A percentile compares a stretch with the other conserved stretches of the same genome.
phyloP scores from a whole-genome alignment of 1,284 basidiomycete species.

The Porogramme epimiltina region DNA sequence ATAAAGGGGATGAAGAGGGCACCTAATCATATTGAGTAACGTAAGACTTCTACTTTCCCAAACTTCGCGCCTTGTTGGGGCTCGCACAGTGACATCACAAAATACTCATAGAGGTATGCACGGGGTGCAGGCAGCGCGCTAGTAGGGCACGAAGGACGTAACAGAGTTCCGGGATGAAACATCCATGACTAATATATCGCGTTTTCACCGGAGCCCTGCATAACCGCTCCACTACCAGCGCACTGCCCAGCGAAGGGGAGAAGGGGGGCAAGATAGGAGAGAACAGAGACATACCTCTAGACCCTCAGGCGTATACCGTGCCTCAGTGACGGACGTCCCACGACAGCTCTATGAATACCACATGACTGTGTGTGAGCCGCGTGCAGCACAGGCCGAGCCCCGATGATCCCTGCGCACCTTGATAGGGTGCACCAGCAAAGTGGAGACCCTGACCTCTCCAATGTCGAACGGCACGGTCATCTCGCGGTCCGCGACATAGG shows the following conservation, averaged over 20 bases:
- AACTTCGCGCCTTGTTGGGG: too few species aligned
- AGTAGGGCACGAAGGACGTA: not conserved
- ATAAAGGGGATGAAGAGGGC: too few species aligned
- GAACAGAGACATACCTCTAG: slow-evolving; percentile 53
- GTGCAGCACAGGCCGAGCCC: slow-evolving; percentile 19
- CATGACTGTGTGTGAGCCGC: not conserved
- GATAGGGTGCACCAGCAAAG: slow-evolving; percentile 68
- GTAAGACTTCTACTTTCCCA: too few species aligned
- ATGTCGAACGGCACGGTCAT: slow-evolving; percentile 21
- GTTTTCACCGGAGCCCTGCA: too few species aligned
- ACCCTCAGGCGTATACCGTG: slow-evolving; percentile 60
- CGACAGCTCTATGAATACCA: slow-evolving; percentile 52
- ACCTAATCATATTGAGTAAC: too few species aligned
- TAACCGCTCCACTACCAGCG: too few species aligned
- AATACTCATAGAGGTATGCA: too few species aligned
- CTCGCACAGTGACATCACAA: too few species aligned
- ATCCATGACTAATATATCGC: not conserved
- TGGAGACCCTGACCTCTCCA: slow-evolving; percentile 51
- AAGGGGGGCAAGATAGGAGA: not conserved
- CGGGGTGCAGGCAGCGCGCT: not conserved
- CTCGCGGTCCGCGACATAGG: slow-evolving; percentile 11
- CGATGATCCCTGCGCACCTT: slow-evolving; percentile 43
- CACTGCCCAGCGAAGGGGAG: too few species aligned
- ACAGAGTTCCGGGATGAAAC: not conserved
- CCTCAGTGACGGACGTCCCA: slow-evolving; percentile 59